These are phyloP conservation scores for Coemansia javaensis DNA, from an alignment of 192 early-diverging fungal species.

Conservation along the genomic window DNA sequence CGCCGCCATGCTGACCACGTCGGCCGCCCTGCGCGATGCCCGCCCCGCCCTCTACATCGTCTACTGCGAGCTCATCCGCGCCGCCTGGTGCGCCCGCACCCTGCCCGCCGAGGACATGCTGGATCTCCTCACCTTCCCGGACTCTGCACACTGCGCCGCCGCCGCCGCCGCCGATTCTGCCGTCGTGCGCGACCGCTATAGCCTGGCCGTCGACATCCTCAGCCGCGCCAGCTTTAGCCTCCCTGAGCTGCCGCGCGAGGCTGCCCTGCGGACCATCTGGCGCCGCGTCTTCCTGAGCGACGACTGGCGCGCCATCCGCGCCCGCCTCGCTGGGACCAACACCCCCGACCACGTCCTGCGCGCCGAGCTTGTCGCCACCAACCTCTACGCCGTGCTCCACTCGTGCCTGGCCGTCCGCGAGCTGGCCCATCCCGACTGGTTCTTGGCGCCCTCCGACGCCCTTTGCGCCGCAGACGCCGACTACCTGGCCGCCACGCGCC, in stretches of 20 bases:
- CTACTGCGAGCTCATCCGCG: slow-evolving; percentile 21
- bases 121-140: slow-evolving; percentile 31
- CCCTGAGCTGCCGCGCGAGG: slow-evolving; percentile 17
- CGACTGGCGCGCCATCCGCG: slow-evolving; percentile 22
- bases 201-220: slow-evolving; percentile 35
- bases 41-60: slow-evolving; percentile 30
- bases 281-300: slow-evolving; percentile 40
- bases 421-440: slow-evolving; percentile 32
- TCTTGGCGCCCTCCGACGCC: slow-evolving; percentile 12
- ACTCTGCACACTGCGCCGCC: background rate
- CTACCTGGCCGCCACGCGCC: slow-evolving; percentile 16
- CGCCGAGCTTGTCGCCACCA: slow-evolving; percentile 14
- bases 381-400: slow-evolving; percentile 22
- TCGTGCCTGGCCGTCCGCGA: slow-evolving; percentile 20
- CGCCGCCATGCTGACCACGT: slow-evolving; percentile 33
- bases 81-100: slow-evolving; percentile 14
- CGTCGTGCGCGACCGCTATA: slow-evolving; percentile 15
- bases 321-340: slow-evolving; percentile 5
- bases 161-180: background rate
- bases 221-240: slow-evolving; percentile 24
- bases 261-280: slow-evolving; percentile 32
- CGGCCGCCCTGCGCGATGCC: slow-evolving; percentile 22
- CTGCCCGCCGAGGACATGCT: slow-evolving; percentile 24
- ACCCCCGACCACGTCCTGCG: slow-evolving; percentile 26
- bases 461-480: slow-evolving; percentile 7